phyloP scores from a whole-genome alignment of 176 grass and related monocot genomes.

The Bromus sterilis region DNA sequence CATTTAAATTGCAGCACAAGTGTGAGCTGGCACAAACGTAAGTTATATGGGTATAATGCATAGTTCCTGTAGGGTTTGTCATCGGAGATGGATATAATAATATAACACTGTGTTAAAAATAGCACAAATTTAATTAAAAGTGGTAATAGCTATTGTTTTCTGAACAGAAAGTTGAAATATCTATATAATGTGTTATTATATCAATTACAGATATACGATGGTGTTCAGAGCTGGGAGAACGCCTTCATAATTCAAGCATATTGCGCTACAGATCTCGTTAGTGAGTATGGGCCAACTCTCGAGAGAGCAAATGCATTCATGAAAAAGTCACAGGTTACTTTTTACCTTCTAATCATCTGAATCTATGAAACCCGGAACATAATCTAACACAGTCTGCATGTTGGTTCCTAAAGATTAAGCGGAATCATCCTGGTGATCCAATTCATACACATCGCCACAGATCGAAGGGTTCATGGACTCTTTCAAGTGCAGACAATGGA shows the following conservation, averaged over 20 bases:
- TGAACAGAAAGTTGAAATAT: no score
- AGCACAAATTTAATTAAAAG: no score
- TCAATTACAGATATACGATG: slow-evolving; percentile 34
- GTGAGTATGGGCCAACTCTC: slow-evolving; percentile 30
- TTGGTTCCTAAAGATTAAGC: slow-evolving; percentile 3
- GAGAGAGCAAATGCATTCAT: slow-evolving; percentile 26
- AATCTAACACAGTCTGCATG: no score
- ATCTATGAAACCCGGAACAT: no score
- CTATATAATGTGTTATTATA: no score
- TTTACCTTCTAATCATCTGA: not conserved
- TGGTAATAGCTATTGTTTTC: no score
- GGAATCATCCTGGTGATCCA: slow-evolving; percentile 23
- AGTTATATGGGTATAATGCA: no score
- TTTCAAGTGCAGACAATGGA: slow-evolving; percentile 33
- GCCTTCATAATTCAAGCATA: slow-evolving; percentile 49
- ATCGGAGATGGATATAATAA: no score
- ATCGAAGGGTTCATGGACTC: slow-evolving; percentile 34
- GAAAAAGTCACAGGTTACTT: slow-evolving; percentile 29
- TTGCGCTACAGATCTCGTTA: slow-evolving; percentile 13
- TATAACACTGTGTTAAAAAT: no score
- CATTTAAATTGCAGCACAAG: no score
- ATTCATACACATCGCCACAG: slow-evolving; percentile 20
- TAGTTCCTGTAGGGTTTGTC: no score
- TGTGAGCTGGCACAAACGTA: no score
- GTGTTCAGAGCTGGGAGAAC: slow-evolving; percentile 52